Evolutionary conservation across 2,329 filamentous ascomycete genomes (phyloP), one percentile per base, ranked within the genome.

Genomic region (Arthrobotrys sphaeroides): DNA sequence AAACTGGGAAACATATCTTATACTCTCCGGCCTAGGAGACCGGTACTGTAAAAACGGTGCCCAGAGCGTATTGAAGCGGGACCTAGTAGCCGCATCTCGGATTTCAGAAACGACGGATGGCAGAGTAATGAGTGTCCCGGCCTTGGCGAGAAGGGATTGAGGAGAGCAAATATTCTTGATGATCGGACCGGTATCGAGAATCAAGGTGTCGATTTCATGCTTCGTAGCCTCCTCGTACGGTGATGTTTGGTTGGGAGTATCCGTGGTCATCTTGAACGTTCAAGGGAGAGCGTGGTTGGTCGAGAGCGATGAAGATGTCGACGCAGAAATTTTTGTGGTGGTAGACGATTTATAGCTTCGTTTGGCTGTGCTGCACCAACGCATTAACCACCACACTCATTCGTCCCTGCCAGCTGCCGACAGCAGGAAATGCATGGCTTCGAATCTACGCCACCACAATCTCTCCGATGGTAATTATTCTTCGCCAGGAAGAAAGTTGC

Each of bases 121-220:
- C 0, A 94, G 91, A 0, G 93, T 97, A 80, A 93, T 88, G 43
- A 97, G 86, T 73, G 87, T 85, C 80, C 95, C 90, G 53, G 93
- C 90, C 81, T 92, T 89, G 38, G 88, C 87, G 60, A 97, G 85
- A 9, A 99, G 88, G 0, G 91, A 92, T 49, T 92, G 96, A 22
- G 95, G 88, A 9, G 92, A 86, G 10, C 94, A 93, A 78, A 95
- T 90, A 84, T 97, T 97, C 82, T 94, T 94, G 82, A 99, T 94
- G 75, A 99, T 89, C 5, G 94, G 93, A 24, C 94, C 94, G 2
- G 95, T 91, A 81, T 99, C 95, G 78, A 99, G 87, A 26, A 98
- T 87, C 60, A 98, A 88, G 64, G 90, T 91, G 84, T 96, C 90
- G 57, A 96, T 89, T 42, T 64, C 67, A 40, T 55, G 31, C 26